Evolutionary conservation across 169 alveolate genomes (phyloP).

Genomic region (Plasmodium blacklocki): DNA sequence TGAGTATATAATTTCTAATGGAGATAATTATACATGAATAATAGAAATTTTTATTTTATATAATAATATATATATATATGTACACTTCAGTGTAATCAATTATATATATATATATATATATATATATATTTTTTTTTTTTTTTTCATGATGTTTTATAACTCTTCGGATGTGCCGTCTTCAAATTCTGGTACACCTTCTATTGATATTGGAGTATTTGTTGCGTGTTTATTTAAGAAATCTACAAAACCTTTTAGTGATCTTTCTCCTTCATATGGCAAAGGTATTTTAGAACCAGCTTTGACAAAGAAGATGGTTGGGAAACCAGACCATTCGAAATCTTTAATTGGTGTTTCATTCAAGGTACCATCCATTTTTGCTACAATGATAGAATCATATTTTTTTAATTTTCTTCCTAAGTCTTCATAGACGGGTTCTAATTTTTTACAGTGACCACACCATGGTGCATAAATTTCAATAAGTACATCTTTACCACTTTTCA

Average conservation of each 20-base stretch:
- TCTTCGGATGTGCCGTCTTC: conserved; percentile 43
- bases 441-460: conserved; percentile 87
- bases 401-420: conserved; percentile 80
- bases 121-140: conserved; percentile 6
- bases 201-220: conserved; percentile 62
- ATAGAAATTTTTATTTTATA: too few species aligned
- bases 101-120: background rate
- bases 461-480: conserved; percentile 86
- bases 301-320: conserved; percentile 84
- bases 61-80: too few species aligned
- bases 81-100: conserved; percentile 3
- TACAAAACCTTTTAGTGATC: conserved; percentile 82
- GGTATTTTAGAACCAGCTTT: conserved; percentile 83
- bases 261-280: conserved; percentile 82
- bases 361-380: conserved; percentile 85
- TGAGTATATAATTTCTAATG: too few species aligned
- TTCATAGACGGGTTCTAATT: conserved; percentile 82
- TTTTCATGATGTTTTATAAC: conserved; percentile 14
- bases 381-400: conserved; percentile 79
- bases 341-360: conserved; percentile 85
- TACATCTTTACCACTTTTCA: conserved; percentile 78
- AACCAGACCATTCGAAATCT: conserved; percentile 85
- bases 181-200: conserved; percentile 37
- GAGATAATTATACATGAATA: too few species aligned
- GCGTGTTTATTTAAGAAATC: conserved; percentile 81